Base-by-base conservation (phyloP, 208 protist genomes). In the Crithidia acanthocephali region DNA sequence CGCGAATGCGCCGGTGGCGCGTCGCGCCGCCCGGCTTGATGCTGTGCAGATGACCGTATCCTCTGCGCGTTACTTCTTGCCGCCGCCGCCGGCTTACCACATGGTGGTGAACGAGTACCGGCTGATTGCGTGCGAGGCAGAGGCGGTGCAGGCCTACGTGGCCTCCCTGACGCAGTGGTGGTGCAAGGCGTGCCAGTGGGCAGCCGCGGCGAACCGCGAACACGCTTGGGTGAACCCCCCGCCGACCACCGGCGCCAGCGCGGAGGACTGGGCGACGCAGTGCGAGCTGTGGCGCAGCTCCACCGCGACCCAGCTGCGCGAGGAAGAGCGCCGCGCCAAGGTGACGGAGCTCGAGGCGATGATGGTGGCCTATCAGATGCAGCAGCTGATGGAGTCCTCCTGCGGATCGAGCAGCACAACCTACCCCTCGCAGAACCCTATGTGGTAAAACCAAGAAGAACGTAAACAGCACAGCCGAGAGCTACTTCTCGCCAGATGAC, bases 101-200 rank as follows among this genome's bases (percentile, higher is more conserved):
- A 22, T 57, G 2, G 45, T 78, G 28, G 8, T 67, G 7, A 25
- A 2, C 10, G 58, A 72, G 35, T 64, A 48, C 40, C 48, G 25
- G 27, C 23, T 13, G n/a, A 44, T 48, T 15, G 23, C 25, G 9
- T 22, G 27, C 67, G 40, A 53, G 25, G 47, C 5, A 9, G 25
- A 71, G 0, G 62, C 60, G 33, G 28, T 57, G 42, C 63, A 47
- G 23, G 4, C 64, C 16, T 62, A 64, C 37, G 44, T 67, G 52
- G 22, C 30, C 0, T 50, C 23, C 30, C 28, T 72, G 23, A 33
- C 25, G 28, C 15, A 28, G 50, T 78, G 72, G 72, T 78, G 72
- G 72, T 64, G 63, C 58, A 40, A n/a, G 18, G 72, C 72, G 40
- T 65, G 57, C 45, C 22, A 51, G 64, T 78, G 72, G 72, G 72